Conservation (phyloP, 257 asterid genomes). For the Solanum rostratum region DNA sequence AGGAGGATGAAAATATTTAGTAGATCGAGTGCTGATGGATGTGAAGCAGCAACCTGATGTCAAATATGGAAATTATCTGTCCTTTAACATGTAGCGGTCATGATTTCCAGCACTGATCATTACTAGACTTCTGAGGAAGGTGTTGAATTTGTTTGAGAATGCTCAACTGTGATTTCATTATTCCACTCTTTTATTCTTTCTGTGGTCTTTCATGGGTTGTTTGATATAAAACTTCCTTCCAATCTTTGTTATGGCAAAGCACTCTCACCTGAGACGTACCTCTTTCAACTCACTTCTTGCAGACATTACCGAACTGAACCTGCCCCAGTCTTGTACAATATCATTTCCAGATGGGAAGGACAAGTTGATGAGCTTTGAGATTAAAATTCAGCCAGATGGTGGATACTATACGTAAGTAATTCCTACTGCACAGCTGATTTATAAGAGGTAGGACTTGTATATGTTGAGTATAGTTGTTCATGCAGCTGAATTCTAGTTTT, state of each 20-base stretch:
- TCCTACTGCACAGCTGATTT: not conserved
- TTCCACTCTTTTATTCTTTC: not conserved
- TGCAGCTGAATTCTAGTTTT: not conserved
- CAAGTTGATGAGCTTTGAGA: constrained; percentile 27
- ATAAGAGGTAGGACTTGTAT: not conserved
- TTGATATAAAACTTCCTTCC: not conserved
- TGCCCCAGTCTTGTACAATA: constrained; percentile 23
- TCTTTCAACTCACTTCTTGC: not conserved
- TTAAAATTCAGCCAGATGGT: constrained; percentile 20
- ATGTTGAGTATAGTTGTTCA: not conserved
- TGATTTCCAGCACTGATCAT: not conserved
- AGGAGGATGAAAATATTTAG: not conserved
- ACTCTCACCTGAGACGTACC: not conserved
- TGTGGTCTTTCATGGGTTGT: not conserved
- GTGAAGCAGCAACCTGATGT: not conserved
- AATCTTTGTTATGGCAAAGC: not conserved
- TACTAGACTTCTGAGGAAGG: not conserved
- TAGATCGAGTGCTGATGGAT: not conserved
- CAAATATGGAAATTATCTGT: not conserved
- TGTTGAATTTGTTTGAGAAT: not conserved
- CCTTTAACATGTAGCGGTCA: not conserved
- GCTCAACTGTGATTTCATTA: not conserved
- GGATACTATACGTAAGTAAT: constrained; percentile 26
- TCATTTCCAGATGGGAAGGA: constrained; percentile 28
- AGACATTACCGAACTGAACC: constrained; percentile 31